Conservation (phyloP, 352 stramenopile species). For the Pelagophyceae sp. region DNA sequence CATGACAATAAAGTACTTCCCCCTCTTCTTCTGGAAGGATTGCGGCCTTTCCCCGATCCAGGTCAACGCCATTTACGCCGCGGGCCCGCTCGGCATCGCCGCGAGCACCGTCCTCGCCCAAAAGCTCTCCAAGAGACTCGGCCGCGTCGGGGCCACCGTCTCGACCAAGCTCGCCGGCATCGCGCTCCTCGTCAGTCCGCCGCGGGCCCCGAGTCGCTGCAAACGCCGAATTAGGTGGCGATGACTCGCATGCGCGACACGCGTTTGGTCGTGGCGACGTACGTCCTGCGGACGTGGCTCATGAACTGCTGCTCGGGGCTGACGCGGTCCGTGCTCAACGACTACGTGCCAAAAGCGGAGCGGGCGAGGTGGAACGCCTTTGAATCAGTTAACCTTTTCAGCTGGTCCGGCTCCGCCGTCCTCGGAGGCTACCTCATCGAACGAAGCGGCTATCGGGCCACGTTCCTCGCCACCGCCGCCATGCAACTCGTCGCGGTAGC, state of each 20-base stretch:
- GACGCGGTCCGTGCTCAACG: neutral
- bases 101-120: slow-evolving; percentile 29
- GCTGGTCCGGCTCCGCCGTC: slow-evolving; percentile 48
- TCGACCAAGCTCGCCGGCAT: slow-evolving; percentile 29
- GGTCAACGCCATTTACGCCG: slow-evolving; percentile 46
- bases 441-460: slow-evolving; percentile 44
- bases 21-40: slow-evolving; percentile 56
- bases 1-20: slow-evolving; percentile 58
- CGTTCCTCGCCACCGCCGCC: slow-evolving; percentile 45
- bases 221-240: too few relatives aligned
- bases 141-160: slow-evolving; percentile 23
- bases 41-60: slow-evolving; percentile 40
- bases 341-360: slow-evolving; percentile 21
- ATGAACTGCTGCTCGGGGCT: slow-evolving; percentile 39
- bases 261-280: slow-evolving; percentile 43
- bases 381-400: slow-evolving; percentile 46
- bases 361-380: slow-evolving; percentile 52
- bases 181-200: slow-evolving; percentile 38
- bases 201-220: too few relatives aligned
- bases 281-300: slow-evolving; percentile 36
- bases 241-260: slow-evolving; percentile 43
- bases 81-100: slow-evolving; percentile 40
- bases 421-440: slow-evolving; percentile 49
- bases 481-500: slow-evolving; percentile 17
- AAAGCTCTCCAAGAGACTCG: neutral